phyloP scores from a whole-genome alignment of 164 flowering plant species.

The Malania oleifera region DNA sequence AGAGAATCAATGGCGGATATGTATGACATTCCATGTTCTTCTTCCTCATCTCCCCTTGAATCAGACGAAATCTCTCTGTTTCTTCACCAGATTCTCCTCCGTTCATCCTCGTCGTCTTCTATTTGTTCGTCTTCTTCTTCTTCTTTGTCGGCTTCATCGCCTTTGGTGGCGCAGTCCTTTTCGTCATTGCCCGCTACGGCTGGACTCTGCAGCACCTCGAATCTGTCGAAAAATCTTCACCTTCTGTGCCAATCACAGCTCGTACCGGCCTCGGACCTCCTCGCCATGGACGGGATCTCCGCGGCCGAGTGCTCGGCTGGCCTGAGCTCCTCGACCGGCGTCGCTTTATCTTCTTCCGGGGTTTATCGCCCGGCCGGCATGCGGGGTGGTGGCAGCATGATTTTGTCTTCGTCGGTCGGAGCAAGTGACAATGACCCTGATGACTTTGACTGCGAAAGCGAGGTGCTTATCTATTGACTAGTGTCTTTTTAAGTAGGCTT shows the following conservation, averaged over 20 bases:
- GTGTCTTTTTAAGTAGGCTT: too few relatives aligned
- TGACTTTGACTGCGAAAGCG: constrained; percentile 43
- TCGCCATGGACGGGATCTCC: not conserved
- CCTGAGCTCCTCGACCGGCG: not conserved
- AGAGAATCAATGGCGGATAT: too few relatives aligned
- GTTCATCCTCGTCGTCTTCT: constrained; percentile 1
- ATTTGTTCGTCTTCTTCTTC: constrained; percentile 7
- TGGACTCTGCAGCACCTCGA: not conserved
- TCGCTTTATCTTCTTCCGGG: constrained; percentile 6
- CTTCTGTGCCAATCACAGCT: not conserved
- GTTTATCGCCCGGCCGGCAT: constrained; percentile 7
- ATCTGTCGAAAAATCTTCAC: not conserved
- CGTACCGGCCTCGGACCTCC: too few relatives aligned
- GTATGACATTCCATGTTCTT: constrained; percentile 15
- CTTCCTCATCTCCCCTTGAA: constrained; percentile 7
- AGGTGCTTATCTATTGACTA: too few relatives aligned
- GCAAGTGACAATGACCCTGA: too few relatives aligned
- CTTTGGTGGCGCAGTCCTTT: too few relatives aligned
- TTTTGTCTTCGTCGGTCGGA: too few relatives aligned
- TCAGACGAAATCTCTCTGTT: not conserved
- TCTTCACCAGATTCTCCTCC: not conserved
- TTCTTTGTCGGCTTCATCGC: not conserved
- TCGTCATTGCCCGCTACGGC: too few relatives aligned
- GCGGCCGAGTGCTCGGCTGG: not conserved
- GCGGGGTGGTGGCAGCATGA: too few relatives aligned